Base-by-base conservation (phyloP, 768 basidiomycete species). In the Peribolospora kevripleyi region DNA sequence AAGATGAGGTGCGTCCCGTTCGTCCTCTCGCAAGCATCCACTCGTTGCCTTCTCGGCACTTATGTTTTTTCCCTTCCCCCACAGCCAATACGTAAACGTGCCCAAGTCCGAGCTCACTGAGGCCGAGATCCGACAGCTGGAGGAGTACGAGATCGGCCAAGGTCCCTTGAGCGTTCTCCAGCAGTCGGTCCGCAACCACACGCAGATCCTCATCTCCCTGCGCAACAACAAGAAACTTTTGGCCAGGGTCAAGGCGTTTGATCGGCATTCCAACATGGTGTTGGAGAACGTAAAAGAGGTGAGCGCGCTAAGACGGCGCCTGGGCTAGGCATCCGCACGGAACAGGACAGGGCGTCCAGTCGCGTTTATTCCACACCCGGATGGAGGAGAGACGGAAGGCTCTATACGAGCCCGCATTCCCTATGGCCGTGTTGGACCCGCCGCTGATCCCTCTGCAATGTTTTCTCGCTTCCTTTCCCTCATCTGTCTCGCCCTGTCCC, bases 281-380 rank as follows among this genome's bases (percentile, higher is more conserved):
- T 74, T 95, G 57, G 91, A 97, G 71, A 97, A 95, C 65, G 90
- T 93, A 51, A 97, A 97, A 69, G 90, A 95, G 80, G 88, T 76
- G 64, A 25, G 25, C 25, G 25, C 25, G 25, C 25, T 25, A 1
- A 25, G 25, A 25, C 1, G 25, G 25, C 25, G 25, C 25, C 25
- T 25, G 25, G 25, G 25, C 25, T n/a, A n/a, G 25, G 25, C 25
- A 25, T 25, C 1, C 1, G 25, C 25, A 25, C 25, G 25, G 25
- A 25, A 25, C 25, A 25, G 25, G 25, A 25, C 25, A 25, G 25
- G 25, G 25, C 25, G 25, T 25, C 25, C 25, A 25, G 25, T 25
- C 25, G 25, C 25, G 25, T 25, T 25, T 25, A 1, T 1, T 25
- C 25, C 25, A 25, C 25, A 25, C 25, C 25, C 25, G 1, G 25